Evolutionary conservation across 306 rosid species (phyloP), one percentile per base, ranked within the genome.

Genomic region (Ochetophila trinervis): DNA sequence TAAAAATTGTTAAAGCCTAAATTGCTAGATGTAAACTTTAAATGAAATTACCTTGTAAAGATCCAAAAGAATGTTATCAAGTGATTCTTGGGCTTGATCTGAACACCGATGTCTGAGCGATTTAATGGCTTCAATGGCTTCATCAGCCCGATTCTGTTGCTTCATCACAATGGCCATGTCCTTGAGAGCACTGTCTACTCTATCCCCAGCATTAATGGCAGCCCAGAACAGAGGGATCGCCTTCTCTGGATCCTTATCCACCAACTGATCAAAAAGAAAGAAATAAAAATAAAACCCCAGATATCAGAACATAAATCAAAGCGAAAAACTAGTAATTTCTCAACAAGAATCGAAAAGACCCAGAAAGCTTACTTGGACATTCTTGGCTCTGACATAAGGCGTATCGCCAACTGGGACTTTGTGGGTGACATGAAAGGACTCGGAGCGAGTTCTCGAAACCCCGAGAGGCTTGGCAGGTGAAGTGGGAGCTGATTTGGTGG

Each of bases 111-210:
- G 83, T 63, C 99, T 69, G 73, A 94, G 74, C 0, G 99, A 94
- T 69, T 88, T 94, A 18, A 94, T 88, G 9, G 99, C 99, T 80
- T 94, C 99, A 55, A 94, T 85, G 15, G 99, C 99, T 80, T 94
- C 99, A 61, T 90, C 99, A 15, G 97, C 90, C 69, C 97, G 77
- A 69, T 86, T 94, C 73, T 88, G 99, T 60, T 93, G 99, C 75
- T 93, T 93, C 99, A 93, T 93, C 23, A 93, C 99, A 66, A 93
- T 93, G 15, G 99, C 99, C 99, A 93, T 93, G 63, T 93, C 99
- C 70, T 93, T 93, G 55, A 93, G 67, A 69, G 99, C 99, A 78
- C 97, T 90, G 15, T 93, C 99, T 42, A 93, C 99, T 73, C 99
- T 88, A 51, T 93, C 99, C 53, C 99, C 97, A 0, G 99, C 87